phyloP scores from a whole-genome alignment of 1,284 basidiomycete genomes.

The Golubevia sp. region DNA sequence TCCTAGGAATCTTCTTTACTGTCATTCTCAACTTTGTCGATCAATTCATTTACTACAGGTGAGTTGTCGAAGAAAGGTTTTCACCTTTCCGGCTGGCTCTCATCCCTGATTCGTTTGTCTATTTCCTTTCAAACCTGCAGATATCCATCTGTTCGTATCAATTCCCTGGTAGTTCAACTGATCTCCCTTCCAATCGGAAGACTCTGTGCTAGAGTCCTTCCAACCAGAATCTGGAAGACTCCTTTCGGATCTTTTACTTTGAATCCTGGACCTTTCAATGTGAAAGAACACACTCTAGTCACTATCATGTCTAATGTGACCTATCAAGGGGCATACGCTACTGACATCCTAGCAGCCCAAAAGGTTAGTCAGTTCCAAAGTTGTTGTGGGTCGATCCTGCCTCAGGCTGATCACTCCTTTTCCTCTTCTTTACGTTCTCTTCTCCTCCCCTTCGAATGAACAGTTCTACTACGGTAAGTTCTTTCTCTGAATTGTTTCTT shows the following conservation, averaged over 20 bases:
- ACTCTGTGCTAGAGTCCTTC: conserved; percentile 28
- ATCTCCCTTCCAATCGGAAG: conserved; percentile 38
- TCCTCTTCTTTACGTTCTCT: too few species aligned
- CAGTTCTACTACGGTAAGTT: too few species aligned
- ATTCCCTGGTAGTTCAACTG: conserved; percentile 34
- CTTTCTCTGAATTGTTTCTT: too few species aligned
- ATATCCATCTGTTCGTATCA: conserved; percentile 40
- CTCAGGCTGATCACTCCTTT: too few species aligned
- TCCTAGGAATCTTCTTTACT: conserved; percentile 35
- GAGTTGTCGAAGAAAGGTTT: too few species aligned
- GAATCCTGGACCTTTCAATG: conserved; percentile 51
- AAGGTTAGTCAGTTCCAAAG: too few species aligned
- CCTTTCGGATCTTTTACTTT: conserved; percentile 26
- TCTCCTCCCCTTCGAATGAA: too few species aligned
- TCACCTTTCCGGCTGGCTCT: too few species aligned
- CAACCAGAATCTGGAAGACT: conserved; percentile 20
- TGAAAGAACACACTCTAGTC: conserved; percentile 52
- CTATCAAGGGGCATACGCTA: conserved; percentile 19
- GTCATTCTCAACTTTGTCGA: conserved; percentile 41
- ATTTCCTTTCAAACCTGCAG: too few species aligned
- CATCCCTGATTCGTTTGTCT: too few species aligned
- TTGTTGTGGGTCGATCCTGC: too few species aligned
- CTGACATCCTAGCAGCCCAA: conserved; percentile 20
- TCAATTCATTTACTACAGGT: conserved; percentile 40
- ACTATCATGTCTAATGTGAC: conserved; percentile 20